Evolutionary conservation across 805 yeast genomes (phyloP), one percentile per base, ranked within the genome.

Genomic region (Starmerella tilneyi): DNA sequence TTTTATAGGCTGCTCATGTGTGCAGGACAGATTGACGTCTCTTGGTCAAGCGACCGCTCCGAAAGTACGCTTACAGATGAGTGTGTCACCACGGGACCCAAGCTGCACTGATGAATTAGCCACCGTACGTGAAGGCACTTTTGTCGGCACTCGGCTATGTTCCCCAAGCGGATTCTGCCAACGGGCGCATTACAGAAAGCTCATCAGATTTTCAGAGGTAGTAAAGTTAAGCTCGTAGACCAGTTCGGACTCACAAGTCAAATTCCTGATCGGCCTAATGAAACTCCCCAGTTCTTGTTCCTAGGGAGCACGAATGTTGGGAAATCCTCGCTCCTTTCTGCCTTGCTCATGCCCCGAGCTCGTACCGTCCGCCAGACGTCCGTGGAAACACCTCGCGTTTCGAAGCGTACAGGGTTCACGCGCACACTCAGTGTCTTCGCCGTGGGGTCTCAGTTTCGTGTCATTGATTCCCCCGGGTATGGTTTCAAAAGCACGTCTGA

Each of bases 391-490:
- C 8, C 72, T 24, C 32, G 55, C 42, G 43, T 56, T 44, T 45
- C 58, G 43, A 63, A 47, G 64, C 67, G 49, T 77, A 79, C 17
- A 84, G 82, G 6, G 1, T 73, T 65, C 50, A 75, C 79, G 0
- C 68, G 68, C 46, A 66, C 89, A 4, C 63, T 86, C 57, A 83
- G 82, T 57, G 78, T 84, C 51, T 86, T 72, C 63, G 81, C 77
- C 47, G 63, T 82, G 11, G 81, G 81, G 3, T 73, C 74, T 40
- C 66, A 71, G 45, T 66, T 88, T 35, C 67, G 84, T 49, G 56
- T 88, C 3, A 74, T 85, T 2, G 97, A 88, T 59, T 73, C 85
- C 20, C 97, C 97, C 0, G 97, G 97, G 0, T 88, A 88, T 60
- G 97, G 97, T 2, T 71, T 64, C 31, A 75, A 71, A 49, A 86